Percentiles rank a stretch among this genome's conserved stretches.
Evolutionary conservation across 1,139 yeast genomes (phyloP).

Genomic region (Taphrina populina): DNA sequence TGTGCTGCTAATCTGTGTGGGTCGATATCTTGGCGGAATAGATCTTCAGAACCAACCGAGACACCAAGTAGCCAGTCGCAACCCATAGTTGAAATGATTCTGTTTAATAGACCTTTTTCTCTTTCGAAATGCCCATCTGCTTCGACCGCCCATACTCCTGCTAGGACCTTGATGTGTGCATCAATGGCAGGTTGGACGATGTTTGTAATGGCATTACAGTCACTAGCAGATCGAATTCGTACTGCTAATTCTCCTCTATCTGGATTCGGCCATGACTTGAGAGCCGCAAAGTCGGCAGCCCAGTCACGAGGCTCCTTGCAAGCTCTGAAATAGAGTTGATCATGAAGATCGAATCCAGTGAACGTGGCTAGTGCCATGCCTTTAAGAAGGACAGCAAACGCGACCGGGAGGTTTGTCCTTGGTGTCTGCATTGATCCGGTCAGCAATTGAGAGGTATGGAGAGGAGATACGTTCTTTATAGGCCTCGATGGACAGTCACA

Average conservation of each 20-base stretch:
- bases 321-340: no score
- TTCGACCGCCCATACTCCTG: constrained; percentile 90
- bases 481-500: no score
- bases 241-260: constrained; percentile 53
- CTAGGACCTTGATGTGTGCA: constrained; percentile 68
- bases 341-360: no score
- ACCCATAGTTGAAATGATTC: constrained; percentile 68
- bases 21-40: no score
- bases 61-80: no score
- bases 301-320: constrained; percentile 73
- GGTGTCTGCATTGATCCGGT: no score
- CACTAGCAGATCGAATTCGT: constrained; percentile 81
- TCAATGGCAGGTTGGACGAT: constrained; percentile 73
- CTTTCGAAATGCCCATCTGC: constrained; percentile 65
- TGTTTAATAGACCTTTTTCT: constrained; percentile 65
- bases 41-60: no score
- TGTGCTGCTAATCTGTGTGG: constrained; percentile 27
- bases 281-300: constrained; percentile 58
- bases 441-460: no score
- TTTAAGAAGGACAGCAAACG: no score
- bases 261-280: constrained; percentile 55
- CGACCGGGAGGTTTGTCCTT: no score
- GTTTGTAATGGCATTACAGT: constrained; percentile 77
- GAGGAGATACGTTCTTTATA: no score
- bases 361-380: no score